Conservation (phyloP, 768 basidiomycete species). For the Glaciozyma antarctica region DNA sequence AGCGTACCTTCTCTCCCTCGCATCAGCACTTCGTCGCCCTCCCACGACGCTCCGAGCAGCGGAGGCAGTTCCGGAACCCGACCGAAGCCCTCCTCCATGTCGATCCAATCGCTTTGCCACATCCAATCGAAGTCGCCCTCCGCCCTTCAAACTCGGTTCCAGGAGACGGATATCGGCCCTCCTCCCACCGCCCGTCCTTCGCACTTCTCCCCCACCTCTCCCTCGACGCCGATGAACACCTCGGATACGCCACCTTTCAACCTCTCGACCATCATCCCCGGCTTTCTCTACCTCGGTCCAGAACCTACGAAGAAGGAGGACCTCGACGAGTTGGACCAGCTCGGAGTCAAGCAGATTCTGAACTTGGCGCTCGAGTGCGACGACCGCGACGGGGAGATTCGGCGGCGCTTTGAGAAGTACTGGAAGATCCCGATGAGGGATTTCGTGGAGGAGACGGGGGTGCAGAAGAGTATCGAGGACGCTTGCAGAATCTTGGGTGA, state of each 20-base stretch:
- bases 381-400: constrained; percentile 52
- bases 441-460: constrained; percentile 86
- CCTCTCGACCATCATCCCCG: constrained; percentile 78
- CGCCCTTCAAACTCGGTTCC: neutral
- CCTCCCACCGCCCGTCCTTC: neutral
- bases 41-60: neutral
- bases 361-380: constrained; percentile 90
- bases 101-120: constrained; percentile 11
- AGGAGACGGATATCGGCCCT: neutral
- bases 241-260: neutral
- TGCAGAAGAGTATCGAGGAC: constrained; percentile 67
- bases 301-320: constrained; percentile 68
- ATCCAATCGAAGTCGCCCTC: constrained; percentile 9
- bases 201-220: neutral
- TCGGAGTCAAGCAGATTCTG: constrained; percentile 77
- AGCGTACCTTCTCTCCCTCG: neutral
- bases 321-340: constrained; percentile 57
- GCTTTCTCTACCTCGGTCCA: constrained; percentile 83
- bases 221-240: neutral
- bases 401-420: constrained; percentile 66
- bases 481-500: constrained; percentile 78
- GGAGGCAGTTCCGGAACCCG: neutral
- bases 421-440: constrained; percentile 77
- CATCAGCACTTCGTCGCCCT: neutral
- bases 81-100: neutral